A percentile compares a stretch with the other conserved stretches of the same genome.
Evolutionary conservation across 192 early-diverging fungal genomes (phyloP).

Genomic region (Coemansia biformis): DNA sequence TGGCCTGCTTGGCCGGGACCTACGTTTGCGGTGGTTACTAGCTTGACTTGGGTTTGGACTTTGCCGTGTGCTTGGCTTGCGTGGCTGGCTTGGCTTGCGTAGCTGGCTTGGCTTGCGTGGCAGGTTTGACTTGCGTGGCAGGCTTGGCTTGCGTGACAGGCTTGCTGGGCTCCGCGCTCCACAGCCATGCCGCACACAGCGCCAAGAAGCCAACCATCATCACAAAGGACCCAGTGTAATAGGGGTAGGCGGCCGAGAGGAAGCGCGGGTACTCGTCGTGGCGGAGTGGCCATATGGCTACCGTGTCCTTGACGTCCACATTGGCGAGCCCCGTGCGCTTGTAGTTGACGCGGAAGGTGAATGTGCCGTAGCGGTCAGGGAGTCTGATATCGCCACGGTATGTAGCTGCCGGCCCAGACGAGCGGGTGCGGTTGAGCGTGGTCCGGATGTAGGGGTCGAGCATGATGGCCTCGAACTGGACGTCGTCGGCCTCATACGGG

Average conservation of each 20-base stretch:
- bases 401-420: conserved; percentile 3
- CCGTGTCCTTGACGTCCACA: conserved; percentile 65
- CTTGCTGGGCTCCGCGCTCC: conserved; percentile 23
- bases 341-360: conserved; percentile 94
- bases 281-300: conserved; percentile 84
- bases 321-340: conserved; percentile 77
- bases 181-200: conserved; percentile 77
- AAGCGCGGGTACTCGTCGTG: conserved; percentile 97
- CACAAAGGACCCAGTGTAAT: conserved; percentile 80
- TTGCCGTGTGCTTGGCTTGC: neutral
- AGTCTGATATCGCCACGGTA: conserved; percentile 59
- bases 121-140: conserved; percentile 2
- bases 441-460: conserved; percentile 92
- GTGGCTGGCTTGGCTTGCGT: neutral
- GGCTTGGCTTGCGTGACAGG: neutral
- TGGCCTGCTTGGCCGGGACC: too few species aligned
- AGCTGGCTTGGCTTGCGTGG: conserved; percentile 14
- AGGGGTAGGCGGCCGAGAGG: conserved; percentile 88
- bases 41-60: conserved; percentile 19
- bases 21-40: neutral
- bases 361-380: conserved; percentile 96
- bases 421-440: conserved; percentile 52
- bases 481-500: conserved; percentile 63
- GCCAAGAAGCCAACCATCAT: conserved; percentile 83
- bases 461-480: conserved; percentile 95